A percentile compares a stretch with the other conserved stretches of the same genome.
Evolutionary conservation across 208 protist genomes (phyloP).

Genomic region (Polymyxa betae): DNA sequence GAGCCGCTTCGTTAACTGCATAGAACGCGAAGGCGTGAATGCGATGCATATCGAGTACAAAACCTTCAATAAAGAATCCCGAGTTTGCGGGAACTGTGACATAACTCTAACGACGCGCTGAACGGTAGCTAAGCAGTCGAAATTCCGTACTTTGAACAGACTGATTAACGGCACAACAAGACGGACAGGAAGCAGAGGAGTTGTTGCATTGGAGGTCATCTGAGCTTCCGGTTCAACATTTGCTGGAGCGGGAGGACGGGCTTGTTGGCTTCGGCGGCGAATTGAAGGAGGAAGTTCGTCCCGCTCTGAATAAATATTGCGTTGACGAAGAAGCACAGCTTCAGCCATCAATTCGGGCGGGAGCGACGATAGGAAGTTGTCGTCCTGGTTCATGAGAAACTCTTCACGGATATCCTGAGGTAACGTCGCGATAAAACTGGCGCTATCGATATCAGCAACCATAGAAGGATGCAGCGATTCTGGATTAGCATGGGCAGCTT

Average conservation of each 20-base stretch:
- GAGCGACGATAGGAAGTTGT: constrained; percentile 17
- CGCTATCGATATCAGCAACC: constrained; percentile 40
- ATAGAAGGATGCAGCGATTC: neutral
- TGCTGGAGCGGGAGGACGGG: neutral
- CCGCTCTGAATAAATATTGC: constrained; percentile 19
- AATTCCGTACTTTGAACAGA: neutral
- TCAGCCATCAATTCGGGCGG: constrained; percentile 34
- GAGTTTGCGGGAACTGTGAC: neutral
- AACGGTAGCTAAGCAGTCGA: neutral
- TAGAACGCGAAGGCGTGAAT: neutral
- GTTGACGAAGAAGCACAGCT: constrained; percentile 12
- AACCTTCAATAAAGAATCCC: neutral
- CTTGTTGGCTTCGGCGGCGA: neutral
- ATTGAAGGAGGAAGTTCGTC: constrained; percentile 8
- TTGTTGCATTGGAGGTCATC: neutral
- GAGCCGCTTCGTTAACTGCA: neutral
- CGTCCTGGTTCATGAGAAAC: constrained; percentile 30
- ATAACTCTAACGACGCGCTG: constrained; percentile 4
- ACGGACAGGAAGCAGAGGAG: constrained; percentile 17
- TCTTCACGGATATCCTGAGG: constrained; percentile 45
- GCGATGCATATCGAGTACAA: neutral
- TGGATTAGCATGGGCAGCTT: constrained; percentile 14
- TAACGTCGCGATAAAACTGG: neutral
- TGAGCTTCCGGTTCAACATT: neutral
- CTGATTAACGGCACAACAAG: neutral